These are phyloP conservation scores for Toxoplasma gondii DNA, from an alignment of 169 alveolate genomes.

Conservation along the genomic window DNA sequence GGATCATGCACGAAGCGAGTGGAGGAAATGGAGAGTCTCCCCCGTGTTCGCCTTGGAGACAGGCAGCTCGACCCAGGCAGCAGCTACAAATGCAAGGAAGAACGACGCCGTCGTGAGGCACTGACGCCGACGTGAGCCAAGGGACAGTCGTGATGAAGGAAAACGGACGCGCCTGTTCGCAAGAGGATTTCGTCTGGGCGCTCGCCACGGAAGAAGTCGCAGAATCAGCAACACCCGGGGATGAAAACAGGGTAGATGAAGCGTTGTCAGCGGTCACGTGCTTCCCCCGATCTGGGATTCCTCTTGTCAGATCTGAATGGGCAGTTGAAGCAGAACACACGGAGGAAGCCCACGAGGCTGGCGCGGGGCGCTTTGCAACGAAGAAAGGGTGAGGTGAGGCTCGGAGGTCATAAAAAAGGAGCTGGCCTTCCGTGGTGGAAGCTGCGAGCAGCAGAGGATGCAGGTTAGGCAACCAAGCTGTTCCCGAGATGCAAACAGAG, in stretches of 20 bases:
- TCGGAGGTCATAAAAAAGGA: constrained; percentile 48
- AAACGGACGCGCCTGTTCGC: not conserved
- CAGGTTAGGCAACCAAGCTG: constrained; percentile 46
- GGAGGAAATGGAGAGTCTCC: no score
- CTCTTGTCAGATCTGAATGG: no score
- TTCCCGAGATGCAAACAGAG: constrained; percentile 21
- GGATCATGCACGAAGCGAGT: no score
- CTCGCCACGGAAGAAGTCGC: not conserved
- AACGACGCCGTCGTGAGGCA: not conserved
- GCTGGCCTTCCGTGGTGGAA: not conserved
- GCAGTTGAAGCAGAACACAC: no score
- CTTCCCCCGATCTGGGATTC: not conserved
- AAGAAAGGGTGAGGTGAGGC: constrained; percentile 41
- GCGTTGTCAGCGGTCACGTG: not conserved
- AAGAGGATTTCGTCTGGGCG: not conserved
- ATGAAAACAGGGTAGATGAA: not conserved
- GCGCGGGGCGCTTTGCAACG: constrained; percentile 6
- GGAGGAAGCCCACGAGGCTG: not conserved
- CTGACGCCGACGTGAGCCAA: constrained; percentile 38
- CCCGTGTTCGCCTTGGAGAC: not conserved
- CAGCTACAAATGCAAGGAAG: constrained; percentile 20
- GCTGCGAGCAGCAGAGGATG: constrained; percentile 46
- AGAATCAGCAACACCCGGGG: not conserved
- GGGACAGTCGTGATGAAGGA: constrained; percentile 8
- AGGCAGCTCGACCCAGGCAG: not conserved